Evolutionary conservation across 164 flowering plant genomes (phyloP), one percentile per base, ranked within the genome.

Genomic region (Nymphaea colorata): DNA sequence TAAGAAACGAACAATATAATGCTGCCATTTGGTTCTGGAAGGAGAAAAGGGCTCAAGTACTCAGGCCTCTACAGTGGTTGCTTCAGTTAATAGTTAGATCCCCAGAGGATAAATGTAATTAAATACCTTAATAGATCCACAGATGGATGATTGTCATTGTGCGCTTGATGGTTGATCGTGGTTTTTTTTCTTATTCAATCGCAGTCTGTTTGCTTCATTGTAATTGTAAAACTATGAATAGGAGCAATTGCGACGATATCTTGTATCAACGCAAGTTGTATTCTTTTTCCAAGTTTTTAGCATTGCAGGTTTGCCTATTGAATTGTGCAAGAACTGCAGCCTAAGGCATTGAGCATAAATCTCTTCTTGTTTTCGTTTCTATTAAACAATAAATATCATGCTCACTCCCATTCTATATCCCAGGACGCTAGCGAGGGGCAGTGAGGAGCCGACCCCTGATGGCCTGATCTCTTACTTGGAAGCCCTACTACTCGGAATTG

Each of bases 21-120:
- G 97, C 96, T 62, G 97, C 99, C 53, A 94, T 91, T 67, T 94
- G 97, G 97, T 94, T 94, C 74, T 94, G 97, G 98, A 70, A 85
- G 74, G 88, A 86, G 87, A 83, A 88, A 81, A 85, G 87, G 74
- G 87, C 87, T 2, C 79, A 85, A 70, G 65, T 87, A 3, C 64
- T 84, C 66, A 71, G 86, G 67, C 99, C 97, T 25, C 2, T 94
- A 0, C 92, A 89, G 61, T 87, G 96, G 96, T 65, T 89, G 64
- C 66, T 76, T 6, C 78, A 76, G 59, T 74, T 76, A 12, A 57
- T 90, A 11, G 82, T 82, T 74, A 76, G 76, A 10, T 75, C 89
- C 16, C 86, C 90, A 17, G 82, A 84, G 73, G 79, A 80, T 5
- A 74, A 47, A 47, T 7, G 12, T 47, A 47, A 12, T 47, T 47